A percentile compares a stretch with the other conserved stretches of the same genome.
Conservation (phyloP, 164 flowering plant species). For the Liriodendron chinense region DNA sequence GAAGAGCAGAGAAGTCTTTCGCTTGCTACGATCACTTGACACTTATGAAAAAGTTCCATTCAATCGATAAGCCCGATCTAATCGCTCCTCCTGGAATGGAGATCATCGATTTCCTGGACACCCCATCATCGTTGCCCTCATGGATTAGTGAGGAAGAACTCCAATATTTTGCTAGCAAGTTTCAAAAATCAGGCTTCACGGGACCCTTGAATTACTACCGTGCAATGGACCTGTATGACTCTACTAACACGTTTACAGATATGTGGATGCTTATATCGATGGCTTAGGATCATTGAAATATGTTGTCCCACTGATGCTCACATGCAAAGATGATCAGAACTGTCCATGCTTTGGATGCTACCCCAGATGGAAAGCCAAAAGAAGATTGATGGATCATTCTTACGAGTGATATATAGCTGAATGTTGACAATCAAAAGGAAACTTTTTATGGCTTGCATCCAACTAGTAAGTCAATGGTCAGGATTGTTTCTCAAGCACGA, state of each 20-base stretch:
- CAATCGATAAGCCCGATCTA: slow-evolving; percentile 21
- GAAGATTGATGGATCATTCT: background rate
- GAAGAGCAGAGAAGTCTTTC: slow-evolving; percentile 54
- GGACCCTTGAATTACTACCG: slow-evolving; percentile 56
- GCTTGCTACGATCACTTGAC: slow-evolving; percentile 38
- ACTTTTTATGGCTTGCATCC: background rate
- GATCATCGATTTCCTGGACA: slow-evolving; percentile 36
- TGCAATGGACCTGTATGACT: slow-evolving; percentile 46
- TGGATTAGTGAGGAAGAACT: slow-evolving; percentile 60
- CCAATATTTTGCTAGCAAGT: slow-evolving; percentile 40
- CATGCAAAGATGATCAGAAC: background rate
- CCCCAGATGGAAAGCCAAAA: too few species aligned
- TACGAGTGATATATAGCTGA: background rate
- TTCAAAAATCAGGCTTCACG: slow-evolving; percentile 46
- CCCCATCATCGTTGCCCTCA: slow-evolving; percentile 33
- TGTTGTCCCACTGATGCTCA: background rate
- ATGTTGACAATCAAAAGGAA: background rate
- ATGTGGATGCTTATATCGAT: background rate
- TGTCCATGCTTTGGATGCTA: background rate
- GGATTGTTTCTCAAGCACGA: background rate
- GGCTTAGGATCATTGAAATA: background rate
- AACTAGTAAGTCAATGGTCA: background rate
- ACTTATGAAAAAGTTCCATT: slow-evolving; percentile 48
- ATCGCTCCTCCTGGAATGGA: slow-evolving; percentile 54
- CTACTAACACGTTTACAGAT: background rate